phyloP scores from a whole-genome alignment of 2,329 filamentous ascomycete genomes.

The Rasamsonia emersonii region DNA sequence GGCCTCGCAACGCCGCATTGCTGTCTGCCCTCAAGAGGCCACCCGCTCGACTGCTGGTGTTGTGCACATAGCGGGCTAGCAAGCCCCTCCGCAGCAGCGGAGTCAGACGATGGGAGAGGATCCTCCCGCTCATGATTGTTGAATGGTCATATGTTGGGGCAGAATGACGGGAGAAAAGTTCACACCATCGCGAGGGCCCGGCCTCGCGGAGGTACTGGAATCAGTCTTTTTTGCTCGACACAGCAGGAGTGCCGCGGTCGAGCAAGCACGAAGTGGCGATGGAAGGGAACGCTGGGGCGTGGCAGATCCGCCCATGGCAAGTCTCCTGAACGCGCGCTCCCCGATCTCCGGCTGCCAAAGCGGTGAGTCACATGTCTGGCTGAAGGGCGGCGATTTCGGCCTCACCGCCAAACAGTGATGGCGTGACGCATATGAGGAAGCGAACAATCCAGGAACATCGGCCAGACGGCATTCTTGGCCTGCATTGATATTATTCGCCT shows the following conservation, averaged over 20 bases:
- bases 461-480: conserved; percentile 5
- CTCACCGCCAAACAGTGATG: conserved; percentile 3
- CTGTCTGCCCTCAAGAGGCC: conserved; percentile 61
- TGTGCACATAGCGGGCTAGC: conserved; percentile 57
- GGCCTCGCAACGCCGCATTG: conserved; percentile 51
- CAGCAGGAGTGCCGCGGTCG: too few relatives aligned
- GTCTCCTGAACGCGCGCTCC: too few relatives aligned
- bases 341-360: conserved; percentile 14
- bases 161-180: conserved; percentile 2
- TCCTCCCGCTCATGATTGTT: conserved; percentile 60
- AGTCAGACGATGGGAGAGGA: conserved; percentile 64
- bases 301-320: too few relatives aligned
- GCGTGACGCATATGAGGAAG: conserved; percentile 12
- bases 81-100: conserved; percentile 56
- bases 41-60: conserved; percentile 51
- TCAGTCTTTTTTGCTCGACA: too few relatives aligned
- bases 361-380: conserved; percentile 23
- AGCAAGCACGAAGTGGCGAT: too few relatives aligned
- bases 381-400: background rate
- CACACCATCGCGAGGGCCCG: conserved; percentile 6
- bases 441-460: too few relatives aligned
- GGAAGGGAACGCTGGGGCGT: too few relatives aligned
- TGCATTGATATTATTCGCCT: too few relatives aligned
- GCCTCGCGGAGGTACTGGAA: too few relatives aligned
- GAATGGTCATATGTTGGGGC: conserved; percentile 26